Base-by-base conservation (phyloP, 257 asterid species). In the Thymus quinquecostatus region DNA sequence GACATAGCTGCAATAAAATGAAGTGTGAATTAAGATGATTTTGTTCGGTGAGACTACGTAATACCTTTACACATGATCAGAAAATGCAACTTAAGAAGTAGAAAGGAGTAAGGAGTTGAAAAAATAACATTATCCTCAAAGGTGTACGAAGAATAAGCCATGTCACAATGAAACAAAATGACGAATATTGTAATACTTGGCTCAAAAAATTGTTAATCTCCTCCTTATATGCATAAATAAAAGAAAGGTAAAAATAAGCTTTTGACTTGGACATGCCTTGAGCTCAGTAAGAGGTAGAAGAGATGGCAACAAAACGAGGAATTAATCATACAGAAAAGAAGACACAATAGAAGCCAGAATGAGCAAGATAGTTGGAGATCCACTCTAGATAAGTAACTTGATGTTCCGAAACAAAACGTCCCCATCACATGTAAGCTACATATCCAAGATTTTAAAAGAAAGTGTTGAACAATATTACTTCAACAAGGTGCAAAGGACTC, bases 1-100 rank as follows among this genome's bases (percentile, higher is more conserved):
- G 62, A 89, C 98, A 79, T 92, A 90, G 79, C 93, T 90, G 83
- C 80, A 86, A 70, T 40, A 38, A 29, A 45, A 77, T 51, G 73
- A 71, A 21, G 9, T 60, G 33, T 65, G 6, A 60, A 33, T 71
- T 48, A 44, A 58, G 64, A 70, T n/a, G 30, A 38, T 13, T 43
- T 43, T 10, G 43, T 44, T 33, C 10, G 13, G 44, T 63, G 73
- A 29, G n/a, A 40, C 36, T 33, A 69, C 45, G 32, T 5, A 21
- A 21, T 21, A 21, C 27, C 12, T 56, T 27, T 30, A 33, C 7
- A 33, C 13, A 38, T 43, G 40, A 48, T 2, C 36, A 34, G 47
- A 57, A 66, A 66, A 45, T 12, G 60, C 14, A 59, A 32, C 38
- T 2, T n/a, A 2, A 44, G 54, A 58, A 29, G 45, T 47, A 66